Evolutionary conservation across 148 eudicot genomes (phyloP).

Genomic region (Drosera capensis): DNA sequence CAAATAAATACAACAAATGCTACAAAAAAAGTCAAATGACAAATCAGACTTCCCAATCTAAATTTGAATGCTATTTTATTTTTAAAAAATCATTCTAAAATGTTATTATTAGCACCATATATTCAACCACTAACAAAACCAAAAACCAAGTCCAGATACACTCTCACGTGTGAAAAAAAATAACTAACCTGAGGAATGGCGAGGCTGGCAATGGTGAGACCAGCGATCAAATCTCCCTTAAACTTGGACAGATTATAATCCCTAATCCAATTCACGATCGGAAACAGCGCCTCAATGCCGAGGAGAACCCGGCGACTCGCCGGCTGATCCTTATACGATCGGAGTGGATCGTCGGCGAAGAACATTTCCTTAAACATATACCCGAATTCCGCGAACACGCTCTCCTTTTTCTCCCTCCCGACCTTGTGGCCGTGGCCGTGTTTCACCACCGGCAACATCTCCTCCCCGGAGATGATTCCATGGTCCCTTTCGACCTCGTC

Average conservation of each 20-base stretch:
- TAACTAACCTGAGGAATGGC: constrained; percentile 70
- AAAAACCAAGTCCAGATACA: neutral
- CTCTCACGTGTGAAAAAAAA: neutral
- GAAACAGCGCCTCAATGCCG: constrained; percentile 48
- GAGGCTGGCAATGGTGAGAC: constrained; percentile 86
- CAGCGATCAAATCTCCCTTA: constrained; percentile 62
- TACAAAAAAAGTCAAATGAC: no score
- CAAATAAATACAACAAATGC: no score
- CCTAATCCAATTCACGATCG: constrained; percentile 78
- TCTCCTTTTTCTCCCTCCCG: constrained; percentile 42
- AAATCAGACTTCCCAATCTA: no score
- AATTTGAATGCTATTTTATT: no score
- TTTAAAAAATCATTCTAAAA: no score
- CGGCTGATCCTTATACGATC: constrained; percentile 48
- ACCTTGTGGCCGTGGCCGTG: constrained; percentile 33
- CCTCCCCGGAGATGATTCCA: no score
- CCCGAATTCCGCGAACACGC: constrained; percentile 23
- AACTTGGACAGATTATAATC: constrained; percentile 37
- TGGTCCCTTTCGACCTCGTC: no score
- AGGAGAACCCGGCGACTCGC: constrained; percentile 25
- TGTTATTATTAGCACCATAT: no score
- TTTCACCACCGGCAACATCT: neutral
- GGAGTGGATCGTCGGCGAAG: constrained; percentile 62
- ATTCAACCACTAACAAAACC: no score
- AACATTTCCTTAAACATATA: constrained; percentile 44